phyloP scores from a whole-genome alignment of 495 filamentous ascomycete genomes.

The Neurospora intermedia region DNA sequence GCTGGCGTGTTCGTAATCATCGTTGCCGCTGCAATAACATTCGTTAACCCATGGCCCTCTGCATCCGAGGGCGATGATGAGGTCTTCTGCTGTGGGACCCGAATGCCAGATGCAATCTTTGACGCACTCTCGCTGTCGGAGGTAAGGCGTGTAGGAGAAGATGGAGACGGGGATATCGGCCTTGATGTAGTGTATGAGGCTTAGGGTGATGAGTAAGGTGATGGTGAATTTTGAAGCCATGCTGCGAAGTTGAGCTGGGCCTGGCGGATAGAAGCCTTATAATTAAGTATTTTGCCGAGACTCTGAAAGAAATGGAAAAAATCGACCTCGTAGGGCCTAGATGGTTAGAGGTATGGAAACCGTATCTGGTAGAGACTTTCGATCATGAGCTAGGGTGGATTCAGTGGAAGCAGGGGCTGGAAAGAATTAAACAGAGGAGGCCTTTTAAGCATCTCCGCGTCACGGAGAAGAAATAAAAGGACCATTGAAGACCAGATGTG shows the following conservation, averaged over 20 bases:
- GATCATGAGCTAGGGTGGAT: not conserved
- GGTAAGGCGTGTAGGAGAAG: not conserved
- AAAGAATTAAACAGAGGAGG: not conserved
- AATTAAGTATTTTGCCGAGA: no score
- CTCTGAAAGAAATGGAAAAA: no score
- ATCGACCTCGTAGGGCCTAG: not conserved
- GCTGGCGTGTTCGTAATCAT: not conserved
- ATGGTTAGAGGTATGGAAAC: not conserved
- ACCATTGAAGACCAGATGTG: not conserved
- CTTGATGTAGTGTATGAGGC: not conserved
- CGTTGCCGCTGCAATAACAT: conserved; percentile 3
- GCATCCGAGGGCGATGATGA: conserved; percentile 3
- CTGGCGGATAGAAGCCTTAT: no score
- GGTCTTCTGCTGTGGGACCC: not conserved
- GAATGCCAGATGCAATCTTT: conserved; percentile 7
- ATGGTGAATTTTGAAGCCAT: not conserved
- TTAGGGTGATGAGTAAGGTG: not conserved
- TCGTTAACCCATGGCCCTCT: conserved; percentile 1
- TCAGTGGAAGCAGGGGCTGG: not conserved
- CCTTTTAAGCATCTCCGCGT: not conserved
- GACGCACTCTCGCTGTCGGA: conserved; percentile 4
- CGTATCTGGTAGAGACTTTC: not conserved
- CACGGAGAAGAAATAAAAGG: not conserved
- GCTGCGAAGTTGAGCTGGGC: not conserved
- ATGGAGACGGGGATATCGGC: not conserved